These are phyloP conservation scores for Nitzschia sp. DNA, from an alignment of 108 stramenopile species.

Conservation along the genomic window DNA sequence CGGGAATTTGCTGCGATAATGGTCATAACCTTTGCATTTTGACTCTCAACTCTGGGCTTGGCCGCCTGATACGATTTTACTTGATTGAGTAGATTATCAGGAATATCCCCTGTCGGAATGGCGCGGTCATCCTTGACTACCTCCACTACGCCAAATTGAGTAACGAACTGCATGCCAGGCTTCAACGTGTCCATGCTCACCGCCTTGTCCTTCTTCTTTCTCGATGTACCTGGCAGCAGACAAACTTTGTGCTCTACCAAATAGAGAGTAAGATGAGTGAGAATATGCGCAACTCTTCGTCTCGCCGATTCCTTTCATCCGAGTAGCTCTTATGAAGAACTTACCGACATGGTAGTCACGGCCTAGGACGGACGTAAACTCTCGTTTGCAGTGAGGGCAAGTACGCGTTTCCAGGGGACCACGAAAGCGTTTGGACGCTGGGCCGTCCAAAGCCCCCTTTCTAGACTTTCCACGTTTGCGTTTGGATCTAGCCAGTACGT, in stretches of 20 bases:
- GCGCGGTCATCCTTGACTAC: constrained; percentile 69
- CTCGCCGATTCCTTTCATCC: too few relatives aligned
- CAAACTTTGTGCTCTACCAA: constrained; percentile 37
- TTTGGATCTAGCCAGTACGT: not conserved
- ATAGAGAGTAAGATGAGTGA: not conserved
- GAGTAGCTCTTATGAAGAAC: too few relatives aligned
- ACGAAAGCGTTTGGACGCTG: constrained; percentile 30
- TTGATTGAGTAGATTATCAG: not conserved
- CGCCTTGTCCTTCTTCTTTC: not conserved
- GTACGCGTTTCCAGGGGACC: constrained; percentile 43
- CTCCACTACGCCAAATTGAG: constrained; percentile 72
- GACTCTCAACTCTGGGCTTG: not conserved
- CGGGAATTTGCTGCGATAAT: not conserved
- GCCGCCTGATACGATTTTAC: constrained; percentile 8
- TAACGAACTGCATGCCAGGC: constrained; percentile 55
- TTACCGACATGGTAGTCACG: constrained; percentile 47
- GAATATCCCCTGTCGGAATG: constrained; percentile 16
- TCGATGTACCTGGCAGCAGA: not conserved
- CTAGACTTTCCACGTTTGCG: constrained; percentile 1
- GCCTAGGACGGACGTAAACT: constrained; percentile 51
- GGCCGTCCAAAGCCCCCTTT: not conserved
- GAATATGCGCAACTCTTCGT: too few relatives aligned
- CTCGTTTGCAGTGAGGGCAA: constrained; percentile 51
- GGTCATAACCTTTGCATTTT: not conserved
- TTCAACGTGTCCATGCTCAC: constrained; percentile 43